phyloP scores from a whole-genome alignment of 768 basidiomycete species.

The Leccinum truebloodii region DNA sequence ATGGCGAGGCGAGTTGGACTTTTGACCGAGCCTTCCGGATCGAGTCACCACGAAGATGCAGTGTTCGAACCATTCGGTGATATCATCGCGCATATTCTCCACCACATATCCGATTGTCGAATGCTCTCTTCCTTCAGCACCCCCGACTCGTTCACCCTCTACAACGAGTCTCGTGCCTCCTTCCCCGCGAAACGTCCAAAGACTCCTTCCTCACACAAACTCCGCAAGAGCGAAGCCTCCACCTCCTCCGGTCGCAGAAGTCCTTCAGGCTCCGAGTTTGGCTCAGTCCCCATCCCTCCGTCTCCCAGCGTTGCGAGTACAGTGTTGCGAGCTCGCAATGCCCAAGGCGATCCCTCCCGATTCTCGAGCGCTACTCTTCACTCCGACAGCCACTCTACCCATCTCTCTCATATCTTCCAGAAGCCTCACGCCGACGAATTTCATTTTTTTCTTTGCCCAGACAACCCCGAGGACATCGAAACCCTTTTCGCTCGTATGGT shows the following conservation, averaged over 20 bases:
- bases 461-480: slow-evolving; percentile 70
- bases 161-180: slow-evolving; percentile 48
- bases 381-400: slow-evolving; percentile 47
- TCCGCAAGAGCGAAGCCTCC: slow-evolving; percentile 55
- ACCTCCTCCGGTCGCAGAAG: slow-evolving; percentile 49
- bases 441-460: slow-evolving; percentile 54
- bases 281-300: slow-evolving; percentile 40
- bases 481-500: slow-evolving; percentile 74
- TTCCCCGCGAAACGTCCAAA: slow-evolving; percentile 38
- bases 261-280: slow-evolving; percentile 56
- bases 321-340: slow-evolving; percentile 52
- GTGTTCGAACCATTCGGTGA: too few species aligned
- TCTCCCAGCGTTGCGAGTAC: slow-evolving; percentile 31
- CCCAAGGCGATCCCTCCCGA: slow-evolving; percentile 64
- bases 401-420: slow-evolving; percentile 54
- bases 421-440: slow-evolving; percentile 55
- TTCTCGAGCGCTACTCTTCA: slow-evolving; percentile 46
- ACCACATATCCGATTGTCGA: too few species aligned
- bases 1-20: too few species aligned
- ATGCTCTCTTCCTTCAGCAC: slow-evolving; percentile 46
- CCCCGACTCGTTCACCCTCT: slow-evolving; percentile 59
- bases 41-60: too few species aligned
- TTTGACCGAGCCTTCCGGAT: too few species aligned
- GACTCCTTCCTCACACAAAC: slow-evolving; percentile 36
- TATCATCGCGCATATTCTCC: too few species aligned